Conservation (phyloP, 2,329 filamentous ascomycete genomes). For the Nemania sp. region DNA sequence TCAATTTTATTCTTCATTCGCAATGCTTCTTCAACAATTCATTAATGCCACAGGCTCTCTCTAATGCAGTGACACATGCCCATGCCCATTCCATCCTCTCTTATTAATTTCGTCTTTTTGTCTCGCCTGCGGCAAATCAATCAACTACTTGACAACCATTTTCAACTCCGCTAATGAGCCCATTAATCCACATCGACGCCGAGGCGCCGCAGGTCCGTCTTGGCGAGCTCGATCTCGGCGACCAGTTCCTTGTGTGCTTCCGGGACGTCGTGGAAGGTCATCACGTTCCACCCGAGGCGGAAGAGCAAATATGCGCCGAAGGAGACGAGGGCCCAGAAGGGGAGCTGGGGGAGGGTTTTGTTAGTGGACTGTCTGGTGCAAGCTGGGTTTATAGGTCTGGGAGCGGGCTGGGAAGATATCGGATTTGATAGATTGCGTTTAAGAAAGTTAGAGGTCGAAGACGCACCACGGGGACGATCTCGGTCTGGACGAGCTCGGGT, state of each 20-base stretch:
- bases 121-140: background rate
- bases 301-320: slow-evolving; percentile 92
- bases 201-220: slow-evolving; percentile 70
- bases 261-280: slow-evolving; percentile 96
- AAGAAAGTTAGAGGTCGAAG: background rate
- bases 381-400: too few species aligned
- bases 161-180: too few species aligned
- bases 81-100: too few species aligned
- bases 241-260: slow-evolving; percentile 88
- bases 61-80: too few species aligned
- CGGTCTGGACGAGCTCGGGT: slow-evolving; percentile 73
- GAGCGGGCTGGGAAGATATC: too few species aligned
- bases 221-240: slow-evolving; percentile 77
- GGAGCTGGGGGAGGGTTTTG: slow-evolving; percentile 64
- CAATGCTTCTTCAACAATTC: too few species aligned
- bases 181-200: slow-evolving; percentile 77
- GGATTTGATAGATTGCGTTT: too few species aligned
- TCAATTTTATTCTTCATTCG: too few species aligned
- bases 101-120: too few species aligned
- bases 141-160: background rate
- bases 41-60: too few species aligned
- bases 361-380: slow-evolving; percentile 4
- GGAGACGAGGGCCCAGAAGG: slow-evolving; percentile 88
- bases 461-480: slow-evolving; percentile 88
- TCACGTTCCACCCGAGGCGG: slow-evolving; percentile 87